A percentile compares a stretch with the other conserved stretches of the same genome.
Evolutionary conservation across 306 rosid genomes (phyloP).

Genomic region (Benincasa hispida): DNA sequence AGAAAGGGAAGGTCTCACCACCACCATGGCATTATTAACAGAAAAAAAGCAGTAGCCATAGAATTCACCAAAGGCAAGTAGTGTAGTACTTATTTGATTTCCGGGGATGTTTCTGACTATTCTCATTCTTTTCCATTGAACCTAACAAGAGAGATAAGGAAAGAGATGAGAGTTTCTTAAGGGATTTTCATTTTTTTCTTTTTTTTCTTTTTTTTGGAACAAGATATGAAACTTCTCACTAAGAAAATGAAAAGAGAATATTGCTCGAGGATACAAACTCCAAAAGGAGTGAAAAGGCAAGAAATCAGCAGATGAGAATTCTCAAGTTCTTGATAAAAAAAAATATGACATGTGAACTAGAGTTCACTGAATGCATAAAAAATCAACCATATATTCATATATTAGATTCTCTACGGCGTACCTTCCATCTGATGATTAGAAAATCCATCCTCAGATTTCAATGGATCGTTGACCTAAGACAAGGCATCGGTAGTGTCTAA

Average conservation of each 20-base stretch:
- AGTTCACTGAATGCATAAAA: neutral
- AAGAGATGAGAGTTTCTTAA: neutral
- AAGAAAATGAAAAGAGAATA: too few relatives aligned
- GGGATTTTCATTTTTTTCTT: too few relatives aligned
- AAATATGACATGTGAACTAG: conserved; percentile 4
- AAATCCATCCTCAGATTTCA: conserved; percentile 19
- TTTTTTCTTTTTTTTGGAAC: too few relatives aligned
- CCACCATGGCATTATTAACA: conserved; percentile 18
- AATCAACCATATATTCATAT: neutral
- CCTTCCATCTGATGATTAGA: conserved; percentile 19
- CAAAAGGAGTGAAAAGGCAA: too few relatives aligned
- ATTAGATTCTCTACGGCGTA: neutral
- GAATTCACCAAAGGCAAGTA: conserved; percentile 22
- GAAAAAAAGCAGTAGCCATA: conserved; percentile 18
- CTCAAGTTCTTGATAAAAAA: conserved; percentile 1
- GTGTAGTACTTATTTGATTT: conserved; percentile 41
- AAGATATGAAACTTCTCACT: too few relatives aligned
- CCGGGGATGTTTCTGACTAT: conserved; percentile 16
- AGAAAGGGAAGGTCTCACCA: conserved; percentile 2
- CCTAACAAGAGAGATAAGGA: conserved; percentile 22
- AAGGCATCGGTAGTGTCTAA: conserved; percentile 7
- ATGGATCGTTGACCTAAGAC: conserved; percentile 27
- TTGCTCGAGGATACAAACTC: too few relatives aligned
- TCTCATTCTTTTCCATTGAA: conserved; percentile 29
- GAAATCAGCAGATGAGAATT: too few relatives aligned